These are phyloP conservation scores for Rhodotorula toruloides DNA, from an alignment of 768 basidiomycete species.

Conservation along the genomic window DNA sequence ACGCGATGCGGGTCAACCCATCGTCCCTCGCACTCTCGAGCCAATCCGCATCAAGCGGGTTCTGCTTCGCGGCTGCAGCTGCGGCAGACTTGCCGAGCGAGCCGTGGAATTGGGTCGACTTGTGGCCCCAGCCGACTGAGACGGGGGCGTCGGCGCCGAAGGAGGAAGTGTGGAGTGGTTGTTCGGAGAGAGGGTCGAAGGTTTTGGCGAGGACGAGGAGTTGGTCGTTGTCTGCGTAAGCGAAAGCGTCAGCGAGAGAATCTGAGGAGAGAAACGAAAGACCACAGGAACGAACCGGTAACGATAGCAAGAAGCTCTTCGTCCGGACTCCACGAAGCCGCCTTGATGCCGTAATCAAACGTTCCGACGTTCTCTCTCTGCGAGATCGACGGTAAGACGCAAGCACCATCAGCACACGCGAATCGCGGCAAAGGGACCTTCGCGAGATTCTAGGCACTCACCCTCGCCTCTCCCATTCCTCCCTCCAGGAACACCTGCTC, in stretches of 20 bases:
- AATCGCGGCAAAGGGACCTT: constrained; percentile 44
- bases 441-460: constrained; percentile 46
- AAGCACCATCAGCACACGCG: constrained; percentile 44
- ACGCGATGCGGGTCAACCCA: constrained; percentile 65
- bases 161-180: constrained; percentile 62
- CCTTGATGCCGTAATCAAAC: constrained; percentile 74
- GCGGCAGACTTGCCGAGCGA: constrained; percentile 84
- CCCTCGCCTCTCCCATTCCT: constrained; percentile 20
- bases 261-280: neutral
- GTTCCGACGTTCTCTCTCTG: constrained; percentile 78
- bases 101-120: constrained; percentile 94
- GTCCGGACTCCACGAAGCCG: constrained; percentile 87
- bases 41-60: constrained; percentile 50
- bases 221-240: constrained; percentile 60
- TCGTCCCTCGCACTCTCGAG: constrained; percentile 65
- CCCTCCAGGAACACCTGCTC: constrained; percentile 54
- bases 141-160: constrained; percentile 86
- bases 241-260: neutral
- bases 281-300: constrained; percentile 56
- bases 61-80: constrained; percentile 46
- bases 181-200: constrained; percentile 82
- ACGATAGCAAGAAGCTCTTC: constrained; percentile 75
- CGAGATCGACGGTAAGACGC: neutral
- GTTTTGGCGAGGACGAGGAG: constrained; percentile 80
- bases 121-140: constrained; percentile 96